A percentile compares a stretch with the other conserved stretches of the same genome.
Conservation (phyloP, 768 basidiomycete species). For the Crepidotus variabilis region DNA sequence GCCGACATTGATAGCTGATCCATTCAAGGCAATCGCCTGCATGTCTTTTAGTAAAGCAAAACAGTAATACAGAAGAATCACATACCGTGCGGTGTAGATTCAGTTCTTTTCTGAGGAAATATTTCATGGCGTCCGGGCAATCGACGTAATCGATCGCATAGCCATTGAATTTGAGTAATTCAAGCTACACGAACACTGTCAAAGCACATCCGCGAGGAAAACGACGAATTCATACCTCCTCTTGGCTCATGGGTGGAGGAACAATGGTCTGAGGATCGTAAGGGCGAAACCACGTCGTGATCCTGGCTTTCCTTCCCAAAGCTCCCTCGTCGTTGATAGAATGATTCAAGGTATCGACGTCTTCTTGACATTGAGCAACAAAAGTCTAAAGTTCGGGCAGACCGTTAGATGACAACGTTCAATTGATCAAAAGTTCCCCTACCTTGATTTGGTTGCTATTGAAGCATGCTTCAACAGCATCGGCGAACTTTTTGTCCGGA, state of each 20-base stretch:
- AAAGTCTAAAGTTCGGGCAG: slow-evolving; percentile 55
- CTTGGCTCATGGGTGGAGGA: slow-evolving; percentile 52
- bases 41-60: background rate
- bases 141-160: slow-evolving; percentile 81
- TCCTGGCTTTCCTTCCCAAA: slow-evolving; percentile 46
- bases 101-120: slow-evolving; percentile 61
- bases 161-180: slow-evolving; percentile 64
- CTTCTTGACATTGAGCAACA: slow-evolving; percentile 78
- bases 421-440: slow-evolving; percentile 12
- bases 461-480: slow-evolving; percentile 76
- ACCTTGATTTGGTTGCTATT: slow-evolving; percentile 60
- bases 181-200: slow-evolving; percentile 41
- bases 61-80: slow-evolving; percentile 29
- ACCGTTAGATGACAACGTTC: background rate
- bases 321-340: slow-evolving; percentile 63
- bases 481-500: slow-evolving; percentile 55
- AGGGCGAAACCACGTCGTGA: slow-evolving; percentile 69
- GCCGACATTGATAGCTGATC: slow-evolving; percentile 44
- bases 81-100: slow-evolving; percentile 64
- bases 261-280: slow-evolving; percentile 28
- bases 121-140: slow-evolving; percentile 70
- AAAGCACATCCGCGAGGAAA: background rate
- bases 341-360: slow-evolving; percentile 68
- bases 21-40: slow-evolving; percentile 61
- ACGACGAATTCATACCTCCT: slow-evolving; percentile 43